Conservation (phyloP, 2,329 filamentous ascomycete genomes). For the Epichloe coenophiala region DNA sequence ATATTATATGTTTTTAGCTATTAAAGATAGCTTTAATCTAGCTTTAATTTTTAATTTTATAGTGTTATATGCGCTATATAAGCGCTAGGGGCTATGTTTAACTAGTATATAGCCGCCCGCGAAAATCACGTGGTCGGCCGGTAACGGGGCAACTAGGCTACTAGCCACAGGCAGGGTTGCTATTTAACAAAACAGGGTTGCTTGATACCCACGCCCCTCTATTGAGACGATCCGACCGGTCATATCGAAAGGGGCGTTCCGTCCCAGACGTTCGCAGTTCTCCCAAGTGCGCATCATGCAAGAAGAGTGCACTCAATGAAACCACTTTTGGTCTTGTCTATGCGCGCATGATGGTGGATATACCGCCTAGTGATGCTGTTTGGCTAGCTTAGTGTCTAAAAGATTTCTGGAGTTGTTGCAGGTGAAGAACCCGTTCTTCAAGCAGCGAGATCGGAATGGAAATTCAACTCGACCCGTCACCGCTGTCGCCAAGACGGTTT, state of each 20-base stretch:
- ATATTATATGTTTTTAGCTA: no score
- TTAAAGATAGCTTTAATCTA: no score
- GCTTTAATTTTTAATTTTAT: no score
- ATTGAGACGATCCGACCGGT: not conserved
- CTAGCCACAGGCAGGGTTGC: no score
- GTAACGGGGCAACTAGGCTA: no score
- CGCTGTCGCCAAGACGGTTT: not conserved
- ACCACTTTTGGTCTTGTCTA: not conserved
- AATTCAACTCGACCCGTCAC: not conserved
- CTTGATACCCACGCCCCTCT: no score
- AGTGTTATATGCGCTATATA: no score
- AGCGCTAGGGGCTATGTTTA: no score
- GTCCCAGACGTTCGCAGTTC: not conserved
- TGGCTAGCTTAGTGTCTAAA: not conserved
- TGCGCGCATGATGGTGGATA: not conserved
- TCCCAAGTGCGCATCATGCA: not conserved
- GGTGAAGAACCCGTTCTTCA: not conserved
- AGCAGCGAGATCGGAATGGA: not conserved
- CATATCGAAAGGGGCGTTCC: not conserved
- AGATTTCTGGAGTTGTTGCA: not conserved
- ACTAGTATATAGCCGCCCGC: no score
- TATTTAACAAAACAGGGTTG: no score
- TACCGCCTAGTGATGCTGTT: not conserved
- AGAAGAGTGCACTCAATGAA: not conserved
- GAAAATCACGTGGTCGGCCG: no score